Evolutionary conservation across 805 yeast genomes (phyloP).

Genomic region (Zygosaccharomyces bailii): DNA sequence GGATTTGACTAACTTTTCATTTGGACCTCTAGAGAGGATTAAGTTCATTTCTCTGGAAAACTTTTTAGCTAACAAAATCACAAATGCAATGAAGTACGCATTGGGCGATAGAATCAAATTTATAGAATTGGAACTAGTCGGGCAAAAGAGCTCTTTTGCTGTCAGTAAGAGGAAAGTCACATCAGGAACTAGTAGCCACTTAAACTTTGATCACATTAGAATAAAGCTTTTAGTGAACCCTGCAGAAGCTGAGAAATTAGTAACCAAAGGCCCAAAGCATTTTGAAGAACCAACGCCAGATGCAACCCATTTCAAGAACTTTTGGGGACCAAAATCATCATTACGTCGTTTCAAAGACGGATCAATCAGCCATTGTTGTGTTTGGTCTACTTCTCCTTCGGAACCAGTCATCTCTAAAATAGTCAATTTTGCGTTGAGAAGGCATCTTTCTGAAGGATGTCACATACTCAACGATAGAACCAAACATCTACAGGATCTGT

Average conservation of each 20-base stretch:
- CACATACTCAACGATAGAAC: conserved; percentile 36
- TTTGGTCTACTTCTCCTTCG: conserved; percentile 61
- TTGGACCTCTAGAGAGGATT: conserved; percentile 69
- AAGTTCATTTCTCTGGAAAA: conserved; percentile 67
- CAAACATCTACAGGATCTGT: conserved; percentile 44
- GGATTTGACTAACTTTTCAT: conserved; percentile 41
- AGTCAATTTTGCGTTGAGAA: conserved; percentile 55
- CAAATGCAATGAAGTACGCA: conserved; percentile 53
- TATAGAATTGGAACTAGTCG: conserved; percentile 36
- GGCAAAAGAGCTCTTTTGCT: conserved; percentile 33
- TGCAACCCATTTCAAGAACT: conserved; percentile 65
- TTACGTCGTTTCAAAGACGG: conserved; percentile 93
- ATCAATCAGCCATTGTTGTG: conserved; percentile 81
- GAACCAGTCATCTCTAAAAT: conserved; percentile 67
- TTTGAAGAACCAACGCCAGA: conserved; percentile 50
- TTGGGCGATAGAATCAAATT: conserved; percentile 47
- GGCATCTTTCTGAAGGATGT: conserved; percentile 53
- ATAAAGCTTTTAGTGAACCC: conserved; percentile 71
- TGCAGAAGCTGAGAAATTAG: conserved; percentile 70
- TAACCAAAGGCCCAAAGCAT: conserved; percentile 81
- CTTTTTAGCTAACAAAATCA: conserved; percentile 58
- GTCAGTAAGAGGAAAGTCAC: conserved; percentile 48
- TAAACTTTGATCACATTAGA: conserved; percentile 37
- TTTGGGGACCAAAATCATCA: conserved; percentile 88
- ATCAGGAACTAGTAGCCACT: conserved; percentile 35